Evolutionary conservation across 164 flowering plant genomes (phyloP).

Genomic region (Macadamia tetraphylla): DNA sequence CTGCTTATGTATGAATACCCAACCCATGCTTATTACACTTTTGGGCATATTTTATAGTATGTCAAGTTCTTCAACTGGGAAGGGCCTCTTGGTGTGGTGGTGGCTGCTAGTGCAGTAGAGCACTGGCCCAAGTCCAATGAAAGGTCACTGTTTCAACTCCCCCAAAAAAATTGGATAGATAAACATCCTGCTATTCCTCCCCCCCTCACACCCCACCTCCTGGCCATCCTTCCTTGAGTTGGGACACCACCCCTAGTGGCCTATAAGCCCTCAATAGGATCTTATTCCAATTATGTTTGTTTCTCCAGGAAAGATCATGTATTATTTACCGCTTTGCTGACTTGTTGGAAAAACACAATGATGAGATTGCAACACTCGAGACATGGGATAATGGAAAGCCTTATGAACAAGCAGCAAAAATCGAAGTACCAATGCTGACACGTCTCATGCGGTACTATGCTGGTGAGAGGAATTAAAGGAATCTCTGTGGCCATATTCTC

Average conservation of each 20-base stretch:
- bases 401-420: conserved; percentile 34
- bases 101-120: too few species aligned
- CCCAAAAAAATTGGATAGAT: too few species aligned
- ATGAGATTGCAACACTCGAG: conserved; percentile 58
- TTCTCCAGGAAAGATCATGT: conserved; percentile 46
- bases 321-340: conserved; percentile 47
- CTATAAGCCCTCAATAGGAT: background rate
- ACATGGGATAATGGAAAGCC: conserved; percentile 69
- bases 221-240: too few species aligned
- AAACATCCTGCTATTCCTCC: too few species aligned
- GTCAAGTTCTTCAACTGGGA: background rate
- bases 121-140: too few species aligned
- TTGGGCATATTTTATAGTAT: background rate
- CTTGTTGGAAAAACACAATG: conserved; percentile 51
- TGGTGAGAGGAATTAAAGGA: conserved; percentile 23
- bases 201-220: too few species aligned
- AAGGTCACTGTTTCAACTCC: too few species aligned
- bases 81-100: too few species aligned
- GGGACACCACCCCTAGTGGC: too few species aligned
- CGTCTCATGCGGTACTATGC: conserved; percentile 57
- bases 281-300: background rate
- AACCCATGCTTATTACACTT: background rate
- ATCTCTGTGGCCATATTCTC: background rate
- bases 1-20: conserved; percentile 13
- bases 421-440: conserved; percentile 38